Conservation (phyloP, 1,284 basidiomycete species). For the Xerocomus cyaneibrunnescens region DNA sequence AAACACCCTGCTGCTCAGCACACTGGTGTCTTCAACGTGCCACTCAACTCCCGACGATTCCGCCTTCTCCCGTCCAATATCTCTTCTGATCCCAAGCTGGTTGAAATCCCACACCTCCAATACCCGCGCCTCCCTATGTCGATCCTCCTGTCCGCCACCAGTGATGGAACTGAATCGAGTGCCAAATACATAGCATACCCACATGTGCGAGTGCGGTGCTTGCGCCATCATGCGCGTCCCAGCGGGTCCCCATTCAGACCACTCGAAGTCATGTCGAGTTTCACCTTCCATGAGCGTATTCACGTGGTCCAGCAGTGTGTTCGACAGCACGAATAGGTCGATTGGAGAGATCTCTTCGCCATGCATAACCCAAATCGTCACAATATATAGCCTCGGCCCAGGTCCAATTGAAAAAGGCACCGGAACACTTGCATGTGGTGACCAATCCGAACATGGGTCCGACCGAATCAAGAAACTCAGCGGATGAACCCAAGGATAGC, state of each 20-base stretch:
- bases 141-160: conserved; percentile 6
- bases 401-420: conserved; percentile 52
- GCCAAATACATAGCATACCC: conserved; percentile 63
- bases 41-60: conserved; percentile 18
- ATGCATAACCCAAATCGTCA: conserved; percentile 43
- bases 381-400: conserved; percentile 46
- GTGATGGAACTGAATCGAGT: conserved; percentile 41
- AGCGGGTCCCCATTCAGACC: conserved; percentile 53
- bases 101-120: conserved; percentile 55
- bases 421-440: conserved; percentile 30
- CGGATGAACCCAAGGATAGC: conserved; percentile 29
- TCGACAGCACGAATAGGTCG: conserved; percentile 50
- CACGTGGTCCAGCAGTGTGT: conserved; percentile 42
- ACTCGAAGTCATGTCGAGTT: conserved; percentile 36
- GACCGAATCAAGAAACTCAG: conserved; percentile 48
- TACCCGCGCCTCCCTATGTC: conserved; percentile 5
- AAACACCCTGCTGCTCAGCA: conserved; percentile 35
- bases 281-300: conserved; percentile 22
- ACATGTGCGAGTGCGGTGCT: conserved; percentile 40
- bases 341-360: conserved; percentile 32
- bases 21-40: conserved; percentile 26
- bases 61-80: conserved; percentile 8
- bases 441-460: conserved; percentile 55
- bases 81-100: conserved; percentile 40
- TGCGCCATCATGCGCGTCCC: conserved; percentile 44